Conservation (phyloP, 257 asterid genomes). For the Catharanthus roseus region DNA sequence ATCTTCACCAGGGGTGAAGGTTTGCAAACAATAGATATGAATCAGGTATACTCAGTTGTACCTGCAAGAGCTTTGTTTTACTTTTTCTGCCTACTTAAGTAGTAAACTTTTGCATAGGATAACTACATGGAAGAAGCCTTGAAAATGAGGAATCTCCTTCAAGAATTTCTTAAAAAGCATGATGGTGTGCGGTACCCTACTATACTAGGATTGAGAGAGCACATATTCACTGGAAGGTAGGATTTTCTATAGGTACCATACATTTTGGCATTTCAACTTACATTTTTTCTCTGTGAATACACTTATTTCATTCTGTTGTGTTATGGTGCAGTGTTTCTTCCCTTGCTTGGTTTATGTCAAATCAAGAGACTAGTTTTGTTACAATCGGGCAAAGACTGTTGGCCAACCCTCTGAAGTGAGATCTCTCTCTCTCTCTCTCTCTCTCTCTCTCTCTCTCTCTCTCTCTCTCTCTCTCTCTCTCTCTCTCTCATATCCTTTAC, state of each 20-base stretch:
- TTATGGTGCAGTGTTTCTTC: slow-evolving; percentile 93
- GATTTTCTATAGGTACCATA: slow-evolving; percentile 14
- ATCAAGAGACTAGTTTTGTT: slow-evolving; percentile 96
- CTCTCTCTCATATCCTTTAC: not conserved
- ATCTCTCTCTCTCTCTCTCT: slow-evolving; percentile 16
- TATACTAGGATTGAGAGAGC: slow-evolving; percentile 94
- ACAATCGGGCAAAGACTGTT: slow-evolving; percentile 93
- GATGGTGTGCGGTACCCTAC: slow-evolving; percentile 87
- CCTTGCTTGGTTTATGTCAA: slow-evolving; percentile 99
- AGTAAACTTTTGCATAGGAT: slow-evolving; percentile 44
- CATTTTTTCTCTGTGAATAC: not conserved
- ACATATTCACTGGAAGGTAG: slow-evolving; percentile 97
- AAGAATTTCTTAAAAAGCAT: slow-evolving; percentile 83
- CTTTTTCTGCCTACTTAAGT: slow-evolving; percentile 19
- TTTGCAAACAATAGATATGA: slow-evolving; percentile 95
- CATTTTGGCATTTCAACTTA: not conserved
- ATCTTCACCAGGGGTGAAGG: slow-evolving; percentile 99
- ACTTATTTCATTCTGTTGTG: slow-evolving; percentile 15
- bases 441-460: slow-evolving; percentile 7
- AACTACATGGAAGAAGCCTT: slow-evolving; percentile 99
- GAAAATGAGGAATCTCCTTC: slow-evolving; percentile 94
- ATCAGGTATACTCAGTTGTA: slow-evolving; percentile 54
- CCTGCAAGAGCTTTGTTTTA: slow-evolving; percentile 15
- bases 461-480: slow-evolving; percentile 15
- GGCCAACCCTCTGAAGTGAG: slow-evolving; percentile 96